These are phyloP conservation scores for Hyphopichia pseudoburtonii DNA, from an alignment of 1,139 yeast genomes.

Conservation along the genomic window DNA sequence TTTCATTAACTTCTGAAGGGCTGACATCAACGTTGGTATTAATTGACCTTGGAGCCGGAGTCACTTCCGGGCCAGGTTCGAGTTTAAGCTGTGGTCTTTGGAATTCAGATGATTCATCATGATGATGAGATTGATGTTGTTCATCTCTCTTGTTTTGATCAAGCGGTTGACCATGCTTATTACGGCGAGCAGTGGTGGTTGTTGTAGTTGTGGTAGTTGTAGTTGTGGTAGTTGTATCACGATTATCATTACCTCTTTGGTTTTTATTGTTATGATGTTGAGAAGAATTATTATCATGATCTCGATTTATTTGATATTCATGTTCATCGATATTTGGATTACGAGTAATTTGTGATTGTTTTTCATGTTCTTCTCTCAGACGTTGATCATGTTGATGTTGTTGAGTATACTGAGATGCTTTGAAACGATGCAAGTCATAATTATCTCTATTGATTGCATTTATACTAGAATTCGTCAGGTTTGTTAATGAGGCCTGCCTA, in stretches of 20 bases:
- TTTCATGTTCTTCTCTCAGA: neutral
- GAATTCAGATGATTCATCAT: neutral
- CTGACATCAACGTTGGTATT: too few species aligned
- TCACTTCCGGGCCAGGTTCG: too few species aligned
- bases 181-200: constrained; percentile 8
- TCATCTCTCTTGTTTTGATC: neutral
- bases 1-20: too few species aligned
- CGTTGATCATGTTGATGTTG: constrained; percentile 2
- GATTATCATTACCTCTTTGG: neutral
- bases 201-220: constrained; percentile 14
- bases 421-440: constrained; percentile 16
- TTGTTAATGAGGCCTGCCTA: too few species aligned
- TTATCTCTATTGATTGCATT: constrained; percentile 9
- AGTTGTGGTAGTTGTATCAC: constrained; percentile 10
- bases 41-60: too few species aligned
- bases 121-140: too few species aligned
- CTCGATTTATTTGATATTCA: neutral
- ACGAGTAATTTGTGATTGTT: neutral
- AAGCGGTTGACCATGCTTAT: neutral
- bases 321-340: too few species aligned
- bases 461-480: neutral
- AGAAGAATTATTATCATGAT: neutral
- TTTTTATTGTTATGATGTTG: too few species aligned
- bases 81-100: neutral
- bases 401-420: constrained; percentile 10